These are phyloP conservation scores for Globisporangium parvum DNA, from an alignment of 352 stramenopile species.

Conservation along the genomic window DNA sequence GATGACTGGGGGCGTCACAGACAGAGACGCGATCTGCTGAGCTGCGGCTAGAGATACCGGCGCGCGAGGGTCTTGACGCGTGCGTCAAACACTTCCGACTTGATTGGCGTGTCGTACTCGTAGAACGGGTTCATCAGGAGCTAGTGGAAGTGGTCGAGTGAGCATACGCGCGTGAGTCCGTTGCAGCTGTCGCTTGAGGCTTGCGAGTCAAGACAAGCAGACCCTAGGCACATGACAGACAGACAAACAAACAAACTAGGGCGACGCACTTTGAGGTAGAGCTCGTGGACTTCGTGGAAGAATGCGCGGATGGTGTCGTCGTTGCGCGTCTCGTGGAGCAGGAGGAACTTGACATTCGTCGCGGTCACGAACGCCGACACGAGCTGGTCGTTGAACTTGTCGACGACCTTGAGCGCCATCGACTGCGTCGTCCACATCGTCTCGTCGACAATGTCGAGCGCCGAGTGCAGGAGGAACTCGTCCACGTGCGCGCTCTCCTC, in stretches of 20 bases:
- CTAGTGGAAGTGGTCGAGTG: slow-evolving; percentile 28
- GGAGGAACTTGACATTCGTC: slow-evolving; percentile 94
- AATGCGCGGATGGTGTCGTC: slow-evolving; percentile 95
- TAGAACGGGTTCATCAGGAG: slow-evolving; percentile 96
- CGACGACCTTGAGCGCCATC: slow-evolving; percentile 91
- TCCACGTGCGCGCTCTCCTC: slow-evolving; percentile 91
- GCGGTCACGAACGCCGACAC: slow-evolving; percentile 96
- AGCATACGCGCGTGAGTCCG: background rate
- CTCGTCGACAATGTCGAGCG: slow-evolving; percentile 95
- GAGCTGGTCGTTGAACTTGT: slow-evolving; percentile 97
- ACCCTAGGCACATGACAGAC: background rate
- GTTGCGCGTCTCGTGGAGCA: slow-evolving; percentile 92
- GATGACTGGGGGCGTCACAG: no score
- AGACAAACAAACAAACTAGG: background rate
- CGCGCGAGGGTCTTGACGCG: slow-evolving; percentile 86
- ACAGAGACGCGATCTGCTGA: no score
- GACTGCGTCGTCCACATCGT: slow-evolving; percentile 91
- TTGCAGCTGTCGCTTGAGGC: background rate
- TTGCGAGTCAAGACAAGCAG: slow-evolving; percentile 6
- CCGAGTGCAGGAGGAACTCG: slow-evolving; percentile 98
- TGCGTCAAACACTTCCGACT: slow-evolving; percentile 90
- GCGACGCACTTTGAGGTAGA: slow-evolving; percentile 95
- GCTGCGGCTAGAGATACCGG: slow-evolving; percentile 68
- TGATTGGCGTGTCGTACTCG: slow-evolving; percentile 93
- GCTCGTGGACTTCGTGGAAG: slow-evolving; percentile 96